phyloP scores from a whole-genome alignment of 2,329 filamentous ascomycete genomes.

The Chlorencoelia australis region DNA sequence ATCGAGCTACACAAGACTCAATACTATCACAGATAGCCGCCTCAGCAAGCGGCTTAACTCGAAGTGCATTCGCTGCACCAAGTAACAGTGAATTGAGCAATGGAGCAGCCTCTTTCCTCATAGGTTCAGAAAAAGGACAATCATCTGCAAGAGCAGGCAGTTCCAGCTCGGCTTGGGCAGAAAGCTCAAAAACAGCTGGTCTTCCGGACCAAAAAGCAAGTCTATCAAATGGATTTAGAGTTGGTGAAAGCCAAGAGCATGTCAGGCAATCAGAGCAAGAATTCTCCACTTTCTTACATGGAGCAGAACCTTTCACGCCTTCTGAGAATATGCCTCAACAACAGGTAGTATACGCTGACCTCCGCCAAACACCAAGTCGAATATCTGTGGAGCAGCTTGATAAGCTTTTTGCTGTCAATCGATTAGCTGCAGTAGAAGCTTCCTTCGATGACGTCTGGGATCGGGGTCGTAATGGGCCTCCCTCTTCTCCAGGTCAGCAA shows the following conservation, averaged over 20 bases:
- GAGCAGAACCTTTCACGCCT: constrained; percentile 18
- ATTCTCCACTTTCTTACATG: constrained; percentile 25
- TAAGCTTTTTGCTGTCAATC: no score
- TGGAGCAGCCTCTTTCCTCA: constrained; percentile 12
- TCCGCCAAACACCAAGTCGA: no score
- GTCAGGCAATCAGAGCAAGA: constrained; percentile 18
- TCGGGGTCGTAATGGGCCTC: no score
- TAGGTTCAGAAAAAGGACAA: constrained; percentile 19
- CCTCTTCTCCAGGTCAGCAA: neutral
- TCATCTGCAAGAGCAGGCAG: constrained; percentile 11
- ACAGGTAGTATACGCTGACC: no score
- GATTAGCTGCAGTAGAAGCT: no score
- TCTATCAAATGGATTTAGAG: constrained; percentile 9
- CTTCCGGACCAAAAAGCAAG: constrained; percentile 3
- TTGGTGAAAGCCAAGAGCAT: constrained; percentile 19
- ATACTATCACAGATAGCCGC: constrained; percentile 21
- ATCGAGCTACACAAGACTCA: constrained; percentile 12
- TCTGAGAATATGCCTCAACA: no score
- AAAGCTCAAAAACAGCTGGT: constrained; percentile 16
- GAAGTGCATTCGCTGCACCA: constrained; percentile 24
- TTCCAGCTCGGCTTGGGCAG: constrained; percentile 11
- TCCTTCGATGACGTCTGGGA: no score
- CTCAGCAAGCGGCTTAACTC: constrained; percentile 29
- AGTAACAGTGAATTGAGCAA: constrained; percentile 16
- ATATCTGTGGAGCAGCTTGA: no score